These are phyloP conservation scores for Kazachstania sp. DNA, from an alignment of 1,139 yeast genomes.

Conservation along the genomic window DNA sequence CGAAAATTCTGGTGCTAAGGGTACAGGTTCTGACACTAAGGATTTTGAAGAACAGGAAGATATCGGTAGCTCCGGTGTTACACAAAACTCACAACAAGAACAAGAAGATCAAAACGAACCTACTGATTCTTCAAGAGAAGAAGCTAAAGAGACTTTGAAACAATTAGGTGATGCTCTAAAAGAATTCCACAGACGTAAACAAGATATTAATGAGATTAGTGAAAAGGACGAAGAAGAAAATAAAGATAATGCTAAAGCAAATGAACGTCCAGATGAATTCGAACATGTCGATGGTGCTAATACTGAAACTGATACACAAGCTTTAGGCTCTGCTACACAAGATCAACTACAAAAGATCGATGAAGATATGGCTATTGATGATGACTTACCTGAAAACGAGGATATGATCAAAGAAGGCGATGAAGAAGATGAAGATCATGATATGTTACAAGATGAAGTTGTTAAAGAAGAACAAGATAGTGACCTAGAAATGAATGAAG, in stretches of 20 bases:
- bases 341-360: constrained; percentile 73
- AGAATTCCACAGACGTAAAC: constrained; percentile 85
- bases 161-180: constrained; percentile 85
- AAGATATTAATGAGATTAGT: constrained; percentile 68
- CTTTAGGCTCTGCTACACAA: constrained; percentile 79
- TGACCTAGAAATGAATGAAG: constrained; percentile 33
- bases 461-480: constrained; percentile 23
- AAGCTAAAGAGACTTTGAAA: constrained; percentile 72
- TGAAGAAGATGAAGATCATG: constrained; percentile 24
- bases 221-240: constrained; percentile 34
- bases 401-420: constrained; percentile 26
- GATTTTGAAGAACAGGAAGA: constrained; percentile 60
- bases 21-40: constrained; percentile 70
- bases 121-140: constrained; percentile 59
- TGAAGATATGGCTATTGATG: constrained; percentile 83
- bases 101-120: constrained; percentile 26
- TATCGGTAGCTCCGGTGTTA: constrained; percentile 62
- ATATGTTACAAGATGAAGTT: constrained; percentile 13
- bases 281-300: constrained; percentile 86
- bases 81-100: constrained; percentile 40
- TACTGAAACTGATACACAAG: constrained; percentile 74
- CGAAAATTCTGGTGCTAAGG: constrained; percentile 61
- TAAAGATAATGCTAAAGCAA: constrained; percentile 43
- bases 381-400: constrained; percentile 37
- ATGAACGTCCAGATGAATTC: constrained; percentile 75